Percentiles rank a stretch among this genome's conserved stretches.
Conservation (phyloP, 2,329 filamentous ascomycete species). For the Colletotrichum karsti region DNA sequence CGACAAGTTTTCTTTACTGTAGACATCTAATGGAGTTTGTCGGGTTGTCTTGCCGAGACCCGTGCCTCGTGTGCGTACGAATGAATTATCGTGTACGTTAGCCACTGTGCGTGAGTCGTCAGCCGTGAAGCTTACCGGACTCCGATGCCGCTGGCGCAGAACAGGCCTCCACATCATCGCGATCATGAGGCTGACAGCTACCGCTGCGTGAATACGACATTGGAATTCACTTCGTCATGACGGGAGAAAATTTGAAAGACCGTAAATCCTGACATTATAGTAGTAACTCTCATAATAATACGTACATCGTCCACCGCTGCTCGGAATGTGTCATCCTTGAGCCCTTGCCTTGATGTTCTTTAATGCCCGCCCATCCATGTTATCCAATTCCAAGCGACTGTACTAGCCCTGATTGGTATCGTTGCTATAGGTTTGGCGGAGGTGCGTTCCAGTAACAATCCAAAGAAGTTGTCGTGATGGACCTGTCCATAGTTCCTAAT, state of each 20-base stretch:
- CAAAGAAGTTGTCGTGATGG: background rate
- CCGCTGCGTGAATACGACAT: background rate
- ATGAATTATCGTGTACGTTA: no score
- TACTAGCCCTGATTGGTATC: background rate
- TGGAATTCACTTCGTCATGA: background rate
- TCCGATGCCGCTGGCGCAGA: no score
- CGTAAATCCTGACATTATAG: constrained; percentile 29
- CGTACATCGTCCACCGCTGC: constrained; percentile 22
- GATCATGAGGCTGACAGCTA: no score
- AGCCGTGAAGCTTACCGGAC: no score
- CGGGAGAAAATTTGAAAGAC: background rate
- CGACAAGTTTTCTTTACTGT: background rate
- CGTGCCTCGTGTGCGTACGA: no score
- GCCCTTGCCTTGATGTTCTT: background rate
- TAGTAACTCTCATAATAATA: constrained; percentile 29
- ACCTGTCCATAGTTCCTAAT: background rate
- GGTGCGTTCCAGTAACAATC: background rate
- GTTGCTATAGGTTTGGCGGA: background rate
- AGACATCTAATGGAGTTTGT: background rate
- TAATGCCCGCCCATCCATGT: background rate
- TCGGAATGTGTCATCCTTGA: background rate
- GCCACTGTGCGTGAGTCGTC: no score
- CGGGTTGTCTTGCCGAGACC: background rate
- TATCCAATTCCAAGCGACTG: background rate
- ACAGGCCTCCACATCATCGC: no score